Evolutionary conservation across 495 filamentous ascomycete genomes (phyloP), one percentile per base, ranked within the genome.

Genomic region (Penicillium bialowiezense): DNA sequence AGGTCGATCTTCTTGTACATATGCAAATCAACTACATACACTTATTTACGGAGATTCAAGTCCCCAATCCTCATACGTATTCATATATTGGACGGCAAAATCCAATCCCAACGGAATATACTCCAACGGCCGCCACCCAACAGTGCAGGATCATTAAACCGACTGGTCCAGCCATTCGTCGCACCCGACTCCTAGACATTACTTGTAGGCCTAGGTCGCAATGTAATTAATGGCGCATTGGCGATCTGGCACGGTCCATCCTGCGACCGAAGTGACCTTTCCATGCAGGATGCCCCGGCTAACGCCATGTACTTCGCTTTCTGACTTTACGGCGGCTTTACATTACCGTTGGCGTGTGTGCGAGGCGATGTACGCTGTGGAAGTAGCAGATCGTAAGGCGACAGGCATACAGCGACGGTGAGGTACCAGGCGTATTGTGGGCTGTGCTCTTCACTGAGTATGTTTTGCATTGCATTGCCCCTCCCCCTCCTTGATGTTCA

Each of bases 401-500:
- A 38, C 19, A 12, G 3, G 9, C 7, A 20, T 37, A 9, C 7
- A 6, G 15, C 20, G 35, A 5, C 15, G 7, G 7, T 20, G 36
- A 39, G 29, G 12, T 32, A 39, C 36, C 18, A 8, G 17, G 20
- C 18, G 29, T 23, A 13, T 32, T 32, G 29, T 12, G 29, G 7
- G 7, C 29, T 12, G 29, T 10, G 29, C 29, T 32, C 29, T 5
- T 7, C 29, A 26, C 41, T 41, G 48, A 37, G 41, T 13, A 62
- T 62, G 59, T 54, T 56, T 23, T 59, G 59, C 56, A 62, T 56
- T 59, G 51, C 55, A 58, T 18, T 54, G 50, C 50, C 48, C 47
- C 52, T 55, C 52, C 50, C 42, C 41, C 52, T 52, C 47, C 26
- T 8, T 19, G 18, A 7, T 39, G 35, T 37, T 44, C 34, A 19